phyloP scores from a whole-genome alignment of 2,329 filamentous ascomycete genomes.

The Pseudocercospora pini-densiflorae region DNA sequence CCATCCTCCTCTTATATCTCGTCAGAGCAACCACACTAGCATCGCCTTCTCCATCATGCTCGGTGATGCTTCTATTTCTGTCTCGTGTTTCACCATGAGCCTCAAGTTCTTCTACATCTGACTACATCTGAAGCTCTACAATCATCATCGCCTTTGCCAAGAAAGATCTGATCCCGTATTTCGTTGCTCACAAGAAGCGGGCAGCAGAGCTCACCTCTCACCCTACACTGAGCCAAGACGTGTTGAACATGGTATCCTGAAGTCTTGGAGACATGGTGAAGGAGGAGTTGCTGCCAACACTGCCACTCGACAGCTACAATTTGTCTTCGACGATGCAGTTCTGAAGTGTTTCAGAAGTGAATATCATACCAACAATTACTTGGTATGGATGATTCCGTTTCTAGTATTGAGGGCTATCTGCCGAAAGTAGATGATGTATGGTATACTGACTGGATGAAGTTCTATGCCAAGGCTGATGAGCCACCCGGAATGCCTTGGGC shows the following conservation, averaged over 20 bases:
- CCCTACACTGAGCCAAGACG: not conserved
- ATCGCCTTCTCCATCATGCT: not conserved
- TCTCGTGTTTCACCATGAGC: conserved; percentile 6
- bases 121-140: not conserved
- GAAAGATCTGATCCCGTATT: not conserved
- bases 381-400: not conserved
- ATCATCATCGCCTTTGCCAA: conserved; percentile 3
- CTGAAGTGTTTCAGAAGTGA: not conserved
- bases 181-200: not conserved
- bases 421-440: not conserved
- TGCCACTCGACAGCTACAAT: not conserved
- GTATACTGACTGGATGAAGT: not conserved
- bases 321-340: not conserved
- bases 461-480: conserved; percentile 5
- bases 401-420: not conserved
- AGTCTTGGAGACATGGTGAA: not conserved
- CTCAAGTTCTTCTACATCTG: conserved; percentile 6
- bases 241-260: conserved; percentile 2
- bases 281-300: not conserved
- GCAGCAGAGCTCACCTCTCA: not conserved
- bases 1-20: not conserved
- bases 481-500: conserved; percentile 4
- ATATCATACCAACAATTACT: not conserved
- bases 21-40: not conserved
- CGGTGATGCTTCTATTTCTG: conserved; percentile 5